These are phyloP conservation scores for Gastrolobium bilobum DNA, from an alignment of 306 rosid genomes.

Conservation along the genomic window DNA sequence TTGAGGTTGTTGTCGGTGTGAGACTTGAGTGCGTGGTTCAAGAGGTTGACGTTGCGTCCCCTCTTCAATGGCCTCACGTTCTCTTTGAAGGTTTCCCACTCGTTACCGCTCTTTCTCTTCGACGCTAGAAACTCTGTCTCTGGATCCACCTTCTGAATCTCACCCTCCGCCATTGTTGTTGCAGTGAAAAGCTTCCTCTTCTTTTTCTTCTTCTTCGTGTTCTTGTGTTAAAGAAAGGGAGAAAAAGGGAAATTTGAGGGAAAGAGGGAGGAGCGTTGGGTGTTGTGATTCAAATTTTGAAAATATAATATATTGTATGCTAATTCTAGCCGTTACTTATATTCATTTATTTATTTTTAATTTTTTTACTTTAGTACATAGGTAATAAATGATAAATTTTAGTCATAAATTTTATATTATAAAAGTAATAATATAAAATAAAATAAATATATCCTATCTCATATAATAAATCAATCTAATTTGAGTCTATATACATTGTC, in stretches of 20 bases:
- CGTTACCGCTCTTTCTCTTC: constrained; percentile 71
- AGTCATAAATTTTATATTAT: too few relatives aligned
- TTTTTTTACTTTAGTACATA: too few relatives aligned
- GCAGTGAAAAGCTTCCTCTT: constrained; percentile 2
- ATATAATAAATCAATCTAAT: too few relatives aligned
- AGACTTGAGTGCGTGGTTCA: constrained; percentile 76
- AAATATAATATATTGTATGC: not conserved
- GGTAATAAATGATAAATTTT: too few relatives aligned
- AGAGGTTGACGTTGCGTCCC: constrained; percentile 79
- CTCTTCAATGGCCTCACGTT: constrained; percentile 92
- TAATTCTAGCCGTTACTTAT: constrained; percentile 1
- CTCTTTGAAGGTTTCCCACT: constrained; percentile 95
- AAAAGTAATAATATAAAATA: too few relatives aligned
- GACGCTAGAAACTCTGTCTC: constrained; percentile 83
- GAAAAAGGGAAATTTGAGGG: not conserved
- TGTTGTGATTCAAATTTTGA: constrained; percentile 44
- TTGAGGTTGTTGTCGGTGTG: constrained; percentile 67
- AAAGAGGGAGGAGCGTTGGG: not conserved
- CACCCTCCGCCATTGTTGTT: constrained; percentile 50
- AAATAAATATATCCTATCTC: too few relatives aligned
- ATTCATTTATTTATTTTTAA: too few relatives aligned
- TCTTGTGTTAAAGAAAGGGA: not conserved
- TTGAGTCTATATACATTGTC: too few relatives aligned
- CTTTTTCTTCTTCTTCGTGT: not conserved
- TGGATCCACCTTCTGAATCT: constrained; percentile 60